Evolutionary conservation across 805 yeast genomes (phyloP).

Genomic region (Groenewaldozyma salmanticensis): DNA sequence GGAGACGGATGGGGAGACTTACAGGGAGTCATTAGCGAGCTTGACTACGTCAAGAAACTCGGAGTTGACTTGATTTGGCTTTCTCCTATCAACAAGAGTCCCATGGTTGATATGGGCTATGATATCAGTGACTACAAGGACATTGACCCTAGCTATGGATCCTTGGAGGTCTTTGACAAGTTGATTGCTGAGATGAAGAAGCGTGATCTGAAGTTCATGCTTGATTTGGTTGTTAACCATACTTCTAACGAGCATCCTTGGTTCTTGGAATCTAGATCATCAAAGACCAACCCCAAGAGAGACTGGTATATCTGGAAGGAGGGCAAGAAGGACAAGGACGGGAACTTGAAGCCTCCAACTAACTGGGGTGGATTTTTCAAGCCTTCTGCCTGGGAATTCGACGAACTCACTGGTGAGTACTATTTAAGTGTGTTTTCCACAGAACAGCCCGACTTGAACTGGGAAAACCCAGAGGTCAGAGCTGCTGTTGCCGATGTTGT

Average conservation of each 20-base stretch:
- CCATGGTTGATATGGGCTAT: constrained; percentile 56
- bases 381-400: constrained; percentile 54
- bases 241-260: constrained; percentile 47
- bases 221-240: constrained; percentile 53
- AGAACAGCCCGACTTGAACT: constrained; percentile 53
- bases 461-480: constrained; percentile 40
- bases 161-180: constrained; percentile 41
- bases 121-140: constrained; percentile 47
- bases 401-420: constrained; percentile 45
- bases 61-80: constrained; percentile 49
- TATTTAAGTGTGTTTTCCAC: constrained; percentile 44
- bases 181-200: constrained; percentile 39
- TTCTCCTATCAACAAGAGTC: constrained; percentile 48
- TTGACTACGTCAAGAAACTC: constrained; percentile 41
- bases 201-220: constrained; percentile 41
- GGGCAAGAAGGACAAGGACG: constrained; percentile 35
- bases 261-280: constrained; percentile 47
- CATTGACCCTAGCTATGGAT: constrained; percentile 43
- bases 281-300: constrained; percentile 43
- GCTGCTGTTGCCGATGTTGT: constrained; percentile 38
- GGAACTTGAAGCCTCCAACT: constrained; percentile 45
- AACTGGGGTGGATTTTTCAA: constrained; percentile 58
- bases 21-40: constrained; percentile 40
- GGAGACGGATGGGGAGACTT: constrained; percentile 54
- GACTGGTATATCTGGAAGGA: constrained; percentile 56